Evolutionary conservation across 495 filamentous ascomycete genomes (phyloP).

Genomic region (Penicillium verhagenii): DNA sequence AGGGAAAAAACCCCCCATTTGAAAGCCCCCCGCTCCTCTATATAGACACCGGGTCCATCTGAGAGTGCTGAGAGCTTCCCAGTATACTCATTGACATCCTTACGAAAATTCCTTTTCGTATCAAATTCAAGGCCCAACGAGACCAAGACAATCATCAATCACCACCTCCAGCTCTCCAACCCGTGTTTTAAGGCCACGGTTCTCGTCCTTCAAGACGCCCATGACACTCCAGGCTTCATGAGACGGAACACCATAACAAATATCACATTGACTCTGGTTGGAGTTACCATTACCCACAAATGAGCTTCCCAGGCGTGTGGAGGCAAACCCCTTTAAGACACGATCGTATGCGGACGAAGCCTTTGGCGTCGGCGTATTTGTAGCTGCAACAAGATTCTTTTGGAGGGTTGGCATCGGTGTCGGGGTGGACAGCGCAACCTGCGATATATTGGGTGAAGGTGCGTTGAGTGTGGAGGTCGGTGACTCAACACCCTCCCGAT

Average conservation of each 20-base stretch:
- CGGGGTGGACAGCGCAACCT: constrained; percentile 34
- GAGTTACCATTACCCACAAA: constrained; percentile 23
- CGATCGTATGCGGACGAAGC: constrained; percentile 42
- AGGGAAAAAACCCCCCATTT: background rate
- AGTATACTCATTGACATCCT: constrained; percentile 5
- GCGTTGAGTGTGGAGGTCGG: constrained; percentile 49
- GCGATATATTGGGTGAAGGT: constrained; percentile 39
- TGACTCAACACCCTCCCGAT: constrained; percentile 52
- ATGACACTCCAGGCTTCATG: constrained; percentile 72
- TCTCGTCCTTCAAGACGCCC: constrained; percentile 69
- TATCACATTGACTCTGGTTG: constrained; percentile 47
- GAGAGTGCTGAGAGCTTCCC: constrained; percentile 1
- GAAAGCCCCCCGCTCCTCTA: constrained; percentile 2
- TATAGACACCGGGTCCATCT: constrained; percentile 18
- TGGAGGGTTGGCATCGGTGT: constrained; percentile 21
- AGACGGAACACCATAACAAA: constrained; percentile 60
- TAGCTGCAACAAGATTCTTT: constrained; percentile 23
- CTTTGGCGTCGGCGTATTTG: constrained; percentile 18
- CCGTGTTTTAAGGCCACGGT: constrained; percentile 64
- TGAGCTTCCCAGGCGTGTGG: constrained; percentile 35
- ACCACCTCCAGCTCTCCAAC: constrained; percentile 65
- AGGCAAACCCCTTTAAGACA: constrained; percentile 41
- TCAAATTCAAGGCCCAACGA: constrained; percentile 46
- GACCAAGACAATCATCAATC: constrained; percentile 69
- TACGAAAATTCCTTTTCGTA: background rate